Evolutionary conservation across 345 rosid species (phyloP).

Genomic region (Toxicodendron radicans): DNA sequence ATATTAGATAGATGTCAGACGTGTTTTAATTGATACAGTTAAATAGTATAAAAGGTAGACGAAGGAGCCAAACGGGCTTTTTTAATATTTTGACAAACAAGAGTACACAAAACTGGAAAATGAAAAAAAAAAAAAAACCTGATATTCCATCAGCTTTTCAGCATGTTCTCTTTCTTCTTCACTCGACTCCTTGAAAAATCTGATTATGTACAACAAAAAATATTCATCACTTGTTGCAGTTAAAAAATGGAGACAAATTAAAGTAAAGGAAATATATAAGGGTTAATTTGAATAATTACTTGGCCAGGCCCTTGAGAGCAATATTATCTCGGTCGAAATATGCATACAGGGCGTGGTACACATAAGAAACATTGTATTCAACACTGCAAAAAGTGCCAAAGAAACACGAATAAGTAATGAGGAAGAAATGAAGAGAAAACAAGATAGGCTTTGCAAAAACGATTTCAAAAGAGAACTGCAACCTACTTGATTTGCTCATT

Average conservation of each 20-base stretch:
- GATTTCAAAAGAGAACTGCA: neutral
- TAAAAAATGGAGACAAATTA: neutral
- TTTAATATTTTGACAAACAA: too few relatives aligned
- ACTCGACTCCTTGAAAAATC: constrained; percentile 88
- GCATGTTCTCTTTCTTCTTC: constrained; percentile 89
- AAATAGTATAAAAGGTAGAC: too few relatives aligned
- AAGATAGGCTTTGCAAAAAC: neutral
- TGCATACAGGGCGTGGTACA: constrained; percentile 79
- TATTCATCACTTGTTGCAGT: neutral
- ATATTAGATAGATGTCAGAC: too few relatives aligned
- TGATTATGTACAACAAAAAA: constrained; percentile 20
- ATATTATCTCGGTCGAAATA: constrained; percentile 86
- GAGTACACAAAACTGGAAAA: neutral
- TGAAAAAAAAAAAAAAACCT: constrained; percentile 43
- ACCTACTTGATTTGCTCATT: constrained; percentile 92
- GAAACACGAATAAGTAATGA: neutral
- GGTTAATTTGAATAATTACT: constrained; percentile 35
- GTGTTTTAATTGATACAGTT: too few relatives aligned
- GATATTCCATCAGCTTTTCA: constrained; percentile 78
- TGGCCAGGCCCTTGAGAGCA: constrained; percentile 70
- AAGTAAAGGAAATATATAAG: neutral
- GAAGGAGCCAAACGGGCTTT: too few relatives aligned
- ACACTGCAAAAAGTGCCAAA: constrained; percentile 45
- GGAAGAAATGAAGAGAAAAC: neutral
- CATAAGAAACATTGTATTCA: constrained; percentile 79